Base-by-base conservation (phyloP, 2,329 filamentous ascomycete genomes). In the Stemphylium lycopersici region DNA sequence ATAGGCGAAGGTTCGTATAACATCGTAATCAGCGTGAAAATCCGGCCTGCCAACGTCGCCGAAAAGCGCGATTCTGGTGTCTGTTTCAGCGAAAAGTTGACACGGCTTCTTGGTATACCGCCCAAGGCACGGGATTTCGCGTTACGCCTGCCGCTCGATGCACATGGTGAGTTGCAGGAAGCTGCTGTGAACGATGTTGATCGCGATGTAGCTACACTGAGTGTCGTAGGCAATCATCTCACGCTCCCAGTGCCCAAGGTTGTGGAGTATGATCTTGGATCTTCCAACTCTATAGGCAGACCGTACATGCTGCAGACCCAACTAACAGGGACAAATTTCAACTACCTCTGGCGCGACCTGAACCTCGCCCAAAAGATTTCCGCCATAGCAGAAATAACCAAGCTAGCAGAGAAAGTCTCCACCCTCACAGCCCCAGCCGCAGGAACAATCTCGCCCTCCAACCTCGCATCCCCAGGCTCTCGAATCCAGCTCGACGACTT, bases 1-100 rank as follows among this genome's bases (percentile, higher is more conserved):
- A 38, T 56, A 13, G 53, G 53, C 0, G 16, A 34, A 13, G 43
- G 53, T 2, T 52, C 53, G 3, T 56, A 16, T 15, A 56, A 53
- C 10, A 22, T 46, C 1, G 49, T 52, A 1, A 15, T 56, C 15
- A 43, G 48, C 5, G 18, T 52, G 11, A 45, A 22, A 3, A 16
- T 48, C 2, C 4, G 24, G 2, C 12, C 38, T 16, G n/a, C 16
- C 12, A 11, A n/a, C 6, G 20, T n/a, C 2, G 40, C 32, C n/a
- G 11, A 10, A 15, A 11, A 20, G 11, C 13, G 15, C 6, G 48
- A 40, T 12, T 37, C 37, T 11, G n/a, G 10, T 2, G 3, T 22
- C 5, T n/a, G 1, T 7, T 18, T 24, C 15, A 10, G 42, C 13
- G n/a, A 6, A 10, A 48, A 15, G 15, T 6, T 32, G 2, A 15